Conservation (phyloP, 2,329 filamentous ascomycete species). For the Niveomyces coronatus region DNA sequence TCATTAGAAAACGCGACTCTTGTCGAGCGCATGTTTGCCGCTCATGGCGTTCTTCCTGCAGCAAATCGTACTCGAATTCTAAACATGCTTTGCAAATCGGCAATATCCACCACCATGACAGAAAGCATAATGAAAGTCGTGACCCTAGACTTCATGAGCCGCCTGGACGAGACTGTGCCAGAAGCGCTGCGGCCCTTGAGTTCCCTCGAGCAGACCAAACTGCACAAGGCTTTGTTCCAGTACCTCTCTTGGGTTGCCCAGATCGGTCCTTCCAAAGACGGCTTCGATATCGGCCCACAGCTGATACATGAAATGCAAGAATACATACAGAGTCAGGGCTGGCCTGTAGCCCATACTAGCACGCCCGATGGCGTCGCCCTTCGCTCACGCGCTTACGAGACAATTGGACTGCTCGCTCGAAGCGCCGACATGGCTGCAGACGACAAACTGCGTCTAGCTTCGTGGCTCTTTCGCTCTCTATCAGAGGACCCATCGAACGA, state of each 20-base stretch:
- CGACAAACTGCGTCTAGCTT: conserved; percentile 43
- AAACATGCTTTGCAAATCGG: conserved; percentile 65
- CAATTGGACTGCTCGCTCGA: conserved; percentile 70
- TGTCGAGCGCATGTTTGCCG: conserved; percentile 55
- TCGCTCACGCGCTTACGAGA: conserved; percentile 78
- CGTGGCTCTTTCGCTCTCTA: conserved; percentile 77
- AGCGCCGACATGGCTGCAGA: conserved; percentile 46
- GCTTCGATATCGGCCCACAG: conserved; percentile 56
- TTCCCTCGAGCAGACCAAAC: conserved; percentile 65
- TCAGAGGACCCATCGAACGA: conserved; percentile 67
- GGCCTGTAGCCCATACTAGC: conserved; percentile 57
- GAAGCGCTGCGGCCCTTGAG: conserved; percentile 29
- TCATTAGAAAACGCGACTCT: conserved; percentile 60
- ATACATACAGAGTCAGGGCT: conserved; percentile 73
- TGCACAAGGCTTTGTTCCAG: conserved; percentile 72
- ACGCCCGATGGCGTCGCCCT: conserved; percentile 53
- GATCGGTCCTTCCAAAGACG: conserved; percentile 48
- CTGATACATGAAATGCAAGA: conserved; percentile 59
- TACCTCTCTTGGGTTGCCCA: conserved; percentile 82
- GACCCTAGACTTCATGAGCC: conserved; percentile 47
- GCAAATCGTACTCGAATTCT: conserved; percentile 72
- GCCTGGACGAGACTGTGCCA: conserved; percentile 5
- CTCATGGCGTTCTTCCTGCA: conserved; percentile 64
- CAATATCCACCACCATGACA: conserved; percentile 58
- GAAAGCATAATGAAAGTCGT: conserved; percentile 60